These are phyloP conservation scores for Ogataea chonburiensis DNA, from an alignment of 805 yeast species.

Conservation along the genomic window DNA sequence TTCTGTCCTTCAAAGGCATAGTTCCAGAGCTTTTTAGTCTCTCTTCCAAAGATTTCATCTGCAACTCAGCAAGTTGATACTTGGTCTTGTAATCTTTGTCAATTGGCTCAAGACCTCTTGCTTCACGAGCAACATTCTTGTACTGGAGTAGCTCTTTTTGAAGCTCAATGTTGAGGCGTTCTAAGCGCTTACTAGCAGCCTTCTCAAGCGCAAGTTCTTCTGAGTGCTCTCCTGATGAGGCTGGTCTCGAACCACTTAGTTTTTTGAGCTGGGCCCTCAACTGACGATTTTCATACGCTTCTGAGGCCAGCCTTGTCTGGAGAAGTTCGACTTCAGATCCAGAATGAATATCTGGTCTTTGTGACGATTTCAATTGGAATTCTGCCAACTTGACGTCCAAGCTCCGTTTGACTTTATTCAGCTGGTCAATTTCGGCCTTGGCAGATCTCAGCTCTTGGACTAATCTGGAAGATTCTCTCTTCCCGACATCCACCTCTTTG, in stretches of 20 bases:
- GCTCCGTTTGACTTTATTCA: conserved; percentile 31
- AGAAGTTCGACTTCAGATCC: conserved; percentile 54
- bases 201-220: conserved; percentile 27
- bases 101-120: conserved; percentile 38
- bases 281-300: conserved; percentile 56
- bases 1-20: conserved; percentile 32
- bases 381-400: conserved; percentile 35
- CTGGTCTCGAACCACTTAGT: conserved; percentile 21
- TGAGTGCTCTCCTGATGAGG: neutral
- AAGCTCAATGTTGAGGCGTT: conserved; percentile 32
- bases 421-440: conserved; percentile 35
- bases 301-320: conserved; percentile 65
- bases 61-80: conserved; percentile 47
- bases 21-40: conserved; percentile 33
- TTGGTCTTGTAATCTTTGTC: conserved; percentile 42
- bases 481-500: conserved; percentile 32
- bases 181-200: conserved; percentile 34
- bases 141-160: conserved; percentile 36
- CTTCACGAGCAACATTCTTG: conserved; percentile 30
- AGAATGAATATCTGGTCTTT: conserved; percentile 22
- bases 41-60: conserved; percentile 40
- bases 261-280: conserved; percentile 43
- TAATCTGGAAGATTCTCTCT: conserved; percentile 25
- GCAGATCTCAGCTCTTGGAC: conserved; percentile 29
- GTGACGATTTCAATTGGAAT: conserved; percentile 30